These are phyloP conservation scores for Solanum arcanum DNA, from an alignment of 257 asterid genomes.

Conservation along the genomic window DNA sequence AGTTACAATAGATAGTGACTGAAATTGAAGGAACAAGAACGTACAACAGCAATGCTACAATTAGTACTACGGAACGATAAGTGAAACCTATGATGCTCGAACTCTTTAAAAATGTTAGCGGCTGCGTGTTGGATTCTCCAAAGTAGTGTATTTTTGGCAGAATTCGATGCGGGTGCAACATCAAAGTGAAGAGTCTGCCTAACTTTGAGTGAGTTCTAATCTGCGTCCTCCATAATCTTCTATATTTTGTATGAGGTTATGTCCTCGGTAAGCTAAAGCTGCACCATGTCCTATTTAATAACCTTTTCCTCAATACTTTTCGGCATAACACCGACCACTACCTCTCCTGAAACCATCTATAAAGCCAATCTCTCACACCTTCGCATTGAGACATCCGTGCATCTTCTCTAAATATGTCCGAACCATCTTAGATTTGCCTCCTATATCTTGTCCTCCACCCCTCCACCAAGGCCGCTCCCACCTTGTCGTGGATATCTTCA, in stretches of 20 bases:
- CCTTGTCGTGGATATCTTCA: background rate
- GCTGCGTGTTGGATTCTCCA: background rate
- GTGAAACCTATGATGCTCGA: background rate
- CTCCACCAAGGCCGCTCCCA: background rate
- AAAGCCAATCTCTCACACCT: background rate
- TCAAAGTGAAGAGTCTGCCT: background rate
- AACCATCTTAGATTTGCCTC: background rate
- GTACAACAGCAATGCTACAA: background rate
- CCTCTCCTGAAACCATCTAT: background rate
- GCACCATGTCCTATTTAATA: background rate
- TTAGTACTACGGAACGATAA: background rate
- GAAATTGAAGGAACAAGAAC: background rate
- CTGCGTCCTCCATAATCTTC: background rate
- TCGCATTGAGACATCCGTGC: background rate
- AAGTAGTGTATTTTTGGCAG: background rate
- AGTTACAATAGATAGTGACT: background rate
- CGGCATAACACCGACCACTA: background rate
- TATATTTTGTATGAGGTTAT: background rate
- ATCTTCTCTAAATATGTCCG: background rate
- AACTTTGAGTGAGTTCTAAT: background rate
- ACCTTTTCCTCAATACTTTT: background rate
- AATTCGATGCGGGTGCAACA: background rate
- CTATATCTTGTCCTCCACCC: background rate
- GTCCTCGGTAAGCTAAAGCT: background rate
- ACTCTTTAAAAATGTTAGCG: background rate